Evolutionary conservation across 805 yeast genomes (phyloP).

Genomic region (Kuraishia molischiana): DNA sequence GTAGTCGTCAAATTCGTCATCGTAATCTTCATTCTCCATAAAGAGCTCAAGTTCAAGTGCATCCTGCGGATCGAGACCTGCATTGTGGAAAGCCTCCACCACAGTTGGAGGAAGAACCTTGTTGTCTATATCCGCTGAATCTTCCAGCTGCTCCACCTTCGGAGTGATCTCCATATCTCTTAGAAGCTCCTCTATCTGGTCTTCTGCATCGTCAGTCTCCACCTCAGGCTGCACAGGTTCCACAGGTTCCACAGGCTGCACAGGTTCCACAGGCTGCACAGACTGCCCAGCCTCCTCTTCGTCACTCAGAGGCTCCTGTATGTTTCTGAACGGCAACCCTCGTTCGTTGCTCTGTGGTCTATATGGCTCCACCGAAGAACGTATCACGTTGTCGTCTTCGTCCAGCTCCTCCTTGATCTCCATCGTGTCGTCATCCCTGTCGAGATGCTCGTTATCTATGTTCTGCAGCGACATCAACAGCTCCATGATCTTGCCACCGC

Average conservation of each 20-base stretch:
- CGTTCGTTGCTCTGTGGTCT: conserved; percentile 25
- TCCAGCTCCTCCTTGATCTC: conserved; percentile 81
- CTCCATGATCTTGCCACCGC: conserved; percentile 15
- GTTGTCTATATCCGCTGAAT: background rate
- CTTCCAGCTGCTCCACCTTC: background rate
- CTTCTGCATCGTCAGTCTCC: conserved; percentile 10
- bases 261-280: too few relatives aligned
- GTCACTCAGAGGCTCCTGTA: conserved; percentile 51
- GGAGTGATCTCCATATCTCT: conserved; percentile 23
- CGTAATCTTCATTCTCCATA: conserved; percentile 26
- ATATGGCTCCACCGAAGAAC: conserved; percentile 29
- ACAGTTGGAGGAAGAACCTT: background rate
- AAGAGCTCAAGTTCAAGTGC: conserved; percentile 42
- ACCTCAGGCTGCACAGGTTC: too few relatives aligned
- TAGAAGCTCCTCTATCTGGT: conserved; percentile 21
- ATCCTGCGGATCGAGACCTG: conserved; percentile 31
- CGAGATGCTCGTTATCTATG: conserved; percentile 9
- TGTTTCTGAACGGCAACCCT: conserved; percentile 59
- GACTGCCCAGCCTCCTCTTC: conserved; percentile 4
- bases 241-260: too few relatives aligned
- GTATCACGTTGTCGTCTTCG: conserved; percentile 66
- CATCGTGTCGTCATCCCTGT: conserved; percentile 38
- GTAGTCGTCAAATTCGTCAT: conserved; percentile 23
- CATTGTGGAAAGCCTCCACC: conserved; percentile 8
- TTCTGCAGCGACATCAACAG: conserved; percentile 17